A percentile compares a stretch with the other conserved stretches of the same genome.
Conservation (phyloP, 805 yeast genomes). For the Isabelozyma rhagii region DNA sequence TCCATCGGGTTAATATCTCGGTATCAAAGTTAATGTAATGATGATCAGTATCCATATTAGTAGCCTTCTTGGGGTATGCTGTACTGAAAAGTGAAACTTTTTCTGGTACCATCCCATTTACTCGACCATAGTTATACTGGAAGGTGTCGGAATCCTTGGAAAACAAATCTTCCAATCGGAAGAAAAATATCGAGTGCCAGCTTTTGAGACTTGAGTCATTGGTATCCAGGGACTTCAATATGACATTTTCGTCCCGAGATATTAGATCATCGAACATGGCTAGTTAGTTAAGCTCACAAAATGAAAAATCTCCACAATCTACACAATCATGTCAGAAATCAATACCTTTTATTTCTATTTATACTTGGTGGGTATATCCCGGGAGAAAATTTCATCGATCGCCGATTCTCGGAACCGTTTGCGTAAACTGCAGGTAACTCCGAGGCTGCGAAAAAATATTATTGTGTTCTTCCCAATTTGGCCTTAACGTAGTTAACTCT, state of each 20-base stretch:
- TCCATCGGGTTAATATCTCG: slow-evolving; percentile 15
- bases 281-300: not conserved
- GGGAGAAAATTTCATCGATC: not conserved
- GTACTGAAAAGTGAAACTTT: slow-evolving; percentile 10
- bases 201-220: not conserved
- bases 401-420: slow-evolving; percentile 5
- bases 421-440: slow-evolving; percentile 1
- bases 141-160: slow-evolving; percentile 11
- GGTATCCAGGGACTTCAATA: slow-evolving; percentile 2
- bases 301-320: not conserved
- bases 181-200: slow-evolving; percentile 1
- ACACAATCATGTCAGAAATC: not conserved
- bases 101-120: slow-evolving; percentile 10
- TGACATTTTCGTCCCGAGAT: slow-evolving; percentile 11
- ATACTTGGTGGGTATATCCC: not conserved
- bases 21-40: slow-evolving; percentile 10
- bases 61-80: slow-evolving; percentile 15
- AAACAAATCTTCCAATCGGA: slow-evolving; percentile 5
- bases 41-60: slow-evolving; percentile 15
- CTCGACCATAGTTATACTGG: slow-evolving; percentile 3
- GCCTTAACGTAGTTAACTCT: not conserved
- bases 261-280: slow-evolving; percentile 14
- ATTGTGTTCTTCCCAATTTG: not conserved
- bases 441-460: slow-evolving; percentile 3
- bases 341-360: not conserved